Base-by-base conservation (phyloP, 495 filamentous ascomycete species). In the Lentithecium fluviatile region DNA sequence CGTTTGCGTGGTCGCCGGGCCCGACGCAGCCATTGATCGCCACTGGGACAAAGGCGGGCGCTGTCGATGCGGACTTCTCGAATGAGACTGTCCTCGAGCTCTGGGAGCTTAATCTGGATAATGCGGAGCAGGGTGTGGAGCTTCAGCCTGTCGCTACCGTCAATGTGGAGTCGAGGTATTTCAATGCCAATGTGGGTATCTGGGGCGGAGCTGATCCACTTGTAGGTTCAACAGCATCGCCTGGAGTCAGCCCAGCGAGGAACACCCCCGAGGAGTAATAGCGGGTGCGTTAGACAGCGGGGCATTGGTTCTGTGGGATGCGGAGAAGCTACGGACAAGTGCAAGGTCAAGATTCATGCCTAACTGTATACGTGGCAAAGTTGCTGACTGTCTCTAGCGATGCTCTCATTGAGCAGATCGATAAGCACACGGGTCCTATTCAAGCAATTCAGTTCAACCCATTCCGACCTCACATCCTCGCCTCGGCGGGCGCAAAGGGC, bases 381-480 rank as follows among this genome's bases (percentile, higher is more conserved):
- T 29, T 66, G 24, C 58, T 68, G 36, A 64, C 45, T 10, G 60
- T 66, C 59, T 40, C 71, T 56, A 88, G 85, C 38, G 88, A 93
- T 74, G 80, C 92, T 8, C 77, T 90, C 68, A 83, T 97, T 68
- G 91, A 91, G 60, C 84, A 88, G 71, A 91, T 89, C n/a, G 86
- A 86, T 43, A 96, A 96, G 74, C 94, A 99, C 71, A 88, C 82
- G 37, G 94, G 93, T 17, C 84, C 95, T 26, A 91, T 97, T 74
- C 97, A 96, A 77, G 84, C 93, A 8, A 82, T 99, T 24, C 91
- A 99, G 74, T 99, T 97, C 81, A 99, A 99, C 77, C 90, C 92
- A n/a, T 84, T 88, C 73, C 84, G 89, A 68, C 87, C 90, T 15
- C 91, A 96, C 66, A 84, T 99, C 48, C 80, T 99, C 59, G 94